Conservation (phyloP, 768 basidiomycete genomes). For the Mrakia blollopis region DNA sequence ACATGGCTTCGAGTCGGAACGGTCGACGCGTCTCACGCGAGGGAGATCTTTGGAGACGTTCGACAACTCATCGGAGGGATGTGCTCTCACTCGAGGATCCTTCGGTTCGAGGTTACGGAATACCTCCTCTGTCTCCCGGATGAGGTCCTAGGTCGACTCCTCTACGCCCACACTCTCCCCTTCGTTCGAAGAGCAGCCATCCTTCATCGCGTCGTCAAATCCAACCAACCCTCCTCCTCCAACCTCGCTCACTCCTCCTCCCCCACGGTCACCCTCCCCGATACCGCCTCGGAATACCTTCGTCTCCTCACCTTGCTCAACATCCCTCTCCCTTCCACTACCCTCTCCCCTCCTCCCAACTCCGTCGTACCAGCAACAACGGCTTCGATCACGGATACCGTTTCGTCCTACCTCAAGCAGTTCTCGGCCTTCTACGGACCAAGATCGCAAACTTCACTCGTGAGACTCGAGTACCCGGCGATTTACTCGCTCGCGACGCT, state of each 20-base stretch:
- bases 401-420: slow-evolving; percentile 31
- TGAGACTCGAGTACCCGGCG: slow-evolving; percentile 67
- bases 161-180: slow-evolving; percentile 83
- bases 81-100: slow-evolving; percentile 30
- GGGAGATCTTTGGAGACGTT: slow-evolving; percentile 32
- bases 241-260: neutral
- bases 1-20: slow-evolving; percentile 21
- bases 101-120: slow-evolving; percentile 32
- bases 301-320: slow-evolving; percentile 69
- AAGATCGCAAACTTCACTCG: slow-evolving; percentile 22
- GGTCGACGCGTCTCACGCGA: slow-evolving; percentile 23
- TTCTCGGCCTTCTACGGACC: slow-evolving; percentile 32
- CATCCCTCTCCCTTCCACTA: slow-evolving; percentile 69
- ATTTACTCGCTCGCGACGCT: slow-evolving; percentile 77
- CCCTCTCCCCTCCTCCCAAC: slow-evolving; percentile 33
- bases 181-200: slow-evolving; percentile 86
- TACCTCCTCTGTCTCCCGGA: slow-evolving; percentile 55
- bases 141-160: slow-evolving; percentile 72
- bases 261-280: neutral
- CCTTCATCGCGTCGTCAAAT: slow-evolving; percentile 63
- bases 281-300: slow-evolving; percentile 59
- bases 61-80: slow-evolving; percentile 29
- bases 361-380: neutral
- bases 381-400: slow-evolving; percentile 21
- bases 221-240: slow-evolving; percentile 19